A percentile compares a stretch with the other conserved stretches of the same genome.
These are phyloP conservation scores for Suillus subluteus DNA, from an alignment of 768 basidiomycete species.

Conservation along the genomic window DNA sequence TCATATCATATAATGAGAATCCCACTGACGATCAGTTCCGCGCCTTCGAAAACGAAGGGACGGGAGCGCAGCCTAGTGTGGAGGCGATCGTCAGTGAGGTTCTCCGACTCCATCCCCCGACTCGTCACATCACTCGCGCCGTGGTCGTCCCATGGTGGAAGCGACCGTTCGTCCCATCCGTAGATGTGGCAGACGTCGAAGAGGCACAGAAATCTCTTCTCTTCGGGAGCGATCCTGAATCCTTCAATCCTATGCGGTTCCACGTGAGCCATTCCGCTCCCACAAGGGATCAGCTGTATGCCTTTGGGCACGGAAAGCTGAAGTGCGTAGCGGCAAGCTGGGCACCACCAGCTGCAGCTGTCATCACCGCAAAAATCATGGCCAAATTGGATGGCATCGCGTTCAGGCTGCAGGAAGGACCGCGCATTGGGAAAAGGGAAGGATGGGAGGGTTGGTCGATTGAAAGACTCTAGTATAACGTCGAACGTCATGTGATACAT, in stretches of 20 bases:
- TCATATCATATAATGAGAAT: conserved; percentile 33
- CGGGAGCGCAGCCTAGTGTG: conserved; percentile 31
- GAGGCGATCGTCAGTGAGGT: conserved; percentile 45
- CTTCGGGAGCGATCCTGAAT: conserved; percentile 38
- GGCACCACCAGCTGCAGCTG: conserved; percentile 53
- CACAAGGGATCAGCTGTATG: conserved; percentile 34
- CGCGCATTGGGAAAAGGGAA: conserved; percentile 38
- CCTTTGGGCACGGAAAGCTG: conserved; percentile 49
- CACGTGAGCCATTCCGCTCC: conserved; percentile 27
- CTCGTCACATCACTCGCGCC: conserved; percentile 46
- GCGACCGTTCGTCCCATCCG: conserved; percentile 13
- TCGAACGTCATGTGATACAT: background rate
- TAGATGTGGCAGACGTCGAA: conserved; percentile 28
- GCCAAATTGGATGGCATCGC: conserved; percentile 27
- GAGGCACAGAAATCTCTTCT: conserved; percentile 33
- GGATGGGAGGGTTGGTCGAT: conserved; percentile 47
- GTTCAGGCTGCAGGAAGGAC: conserved; percentile 33
- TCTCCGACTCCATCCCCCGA: conserved; percentile 56
- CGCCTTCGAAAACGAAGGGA: conserved; percentile 6
- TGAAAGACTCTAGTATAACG: background rate
- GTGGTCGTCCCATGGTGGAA: conserved; percentile 11
- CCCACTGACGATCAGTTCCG: conserved; percentile 37
- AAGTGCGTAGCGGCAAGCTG: conserved; percentile 49
- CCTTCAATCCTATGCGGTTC: conserved; percentile 43
- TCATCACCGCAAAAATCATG: conserved; percentile 45